Conservation (phyloP, 1,284 basidiomycete species). For the Trichosporon inkin region DNA sequence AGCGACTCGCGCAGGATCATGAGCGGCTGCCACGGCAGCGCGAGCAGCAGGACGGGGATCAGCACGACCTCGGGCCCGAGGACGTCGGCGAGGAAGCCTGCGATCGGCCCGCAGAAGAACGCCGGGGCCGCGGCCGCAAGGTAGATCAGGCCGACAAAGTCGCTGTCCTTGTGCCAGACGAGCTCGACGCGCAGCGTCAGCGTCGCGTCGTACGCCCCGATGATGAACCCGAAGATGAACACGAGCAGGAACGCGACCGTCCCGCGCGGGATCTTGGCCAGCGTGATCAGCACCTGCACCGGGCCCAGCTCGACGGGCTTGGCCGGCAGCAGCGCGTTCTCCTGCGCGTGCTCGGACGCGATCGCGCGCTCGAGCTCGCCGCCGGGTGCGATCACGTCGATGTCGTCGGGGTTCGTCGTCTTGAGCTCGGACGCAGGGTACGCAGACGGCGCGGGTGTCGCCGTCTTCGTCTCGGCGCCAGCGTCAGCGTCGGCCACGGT, state of each 20-base stretch:
- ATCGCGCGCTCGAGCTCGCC: conserved; percentile 7
- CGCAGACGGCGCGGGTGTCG: no score
- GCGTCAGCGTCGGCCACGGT: no score
- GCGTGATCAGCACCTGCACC: conserved; percentile 52
- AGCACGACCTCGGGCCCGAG: conserved; percentile 62
- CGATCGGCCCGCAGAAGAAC: conserved; percentile 58
- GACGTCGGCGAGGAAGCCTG: conserved; percentile 62
- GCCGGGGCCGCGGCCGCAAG: conserved; percentile 66
- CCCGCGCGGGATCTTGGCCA: conserved; percentile 59
- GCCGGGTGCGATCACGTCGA: conserved; percentile 1
- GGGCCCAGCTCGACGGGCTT: conserved; percentile 36
- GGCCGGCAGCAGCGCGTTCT: conserved; percentile 10
- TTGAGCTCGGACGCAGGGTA: neutral
- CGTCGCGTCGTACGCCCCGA: conserved; percentile 40
- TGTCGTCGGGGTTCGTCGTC: neutral
- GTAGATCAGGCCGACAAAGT: conserved; percentile 65
- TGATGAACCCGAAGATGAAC: conserved; percentile 58
- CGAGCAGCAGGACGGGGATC: conserved; percentile 54
- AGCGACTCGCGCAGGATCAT: conserved; percentile 58
- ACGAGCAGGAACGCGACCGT: conserved; percentile 56
- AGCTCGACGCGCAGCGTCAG: conserved; percentile 63
- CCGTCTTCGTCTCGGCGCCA: no score
- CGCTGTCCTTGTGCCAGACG: conserved; percentile 60
- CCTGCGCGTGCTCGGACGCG: neutral
- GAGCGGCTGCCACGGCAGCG: conserved; percentile 65